phyloP scores from a whole-genome alignment of 257 asterid genomes.

The Solanum arcanum region DNA sequence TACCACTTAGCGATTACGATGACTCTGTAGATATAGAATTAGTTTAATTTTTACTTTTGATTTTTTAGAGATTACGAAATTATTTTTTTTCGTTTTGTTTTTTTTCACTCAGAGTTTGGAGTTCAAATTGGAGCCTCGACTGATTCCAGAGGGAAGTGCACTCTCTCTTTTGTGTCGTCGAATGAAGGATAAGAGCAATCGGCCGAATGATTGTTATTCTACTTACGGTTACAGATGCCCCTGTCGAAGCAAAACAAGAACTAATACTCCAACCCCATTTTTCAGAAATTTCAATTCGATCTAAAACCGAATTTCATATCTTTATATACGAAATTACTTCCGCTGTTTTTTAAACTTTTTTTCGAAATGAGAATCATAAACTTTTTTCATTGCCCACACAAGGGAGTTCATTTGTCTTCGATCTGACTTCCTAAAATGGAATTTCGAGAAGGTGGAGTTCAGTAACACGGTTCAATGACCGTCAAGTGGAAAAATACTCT shows the following conservation, averaged over 20 bases:
- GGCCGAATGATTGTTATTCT: no score
- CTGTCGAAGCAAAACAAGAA: neutral
- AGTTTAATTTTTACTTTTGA: accelerated
- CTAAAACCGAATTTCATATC: neutral
- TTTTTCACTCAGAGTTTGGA: neutral
- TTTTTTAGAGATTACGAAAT: no score
- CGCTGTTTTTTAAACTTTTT: no score
- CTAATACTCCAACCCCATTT: neutral
- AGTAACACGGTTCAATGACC: no score
- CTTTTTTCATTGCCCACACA: no score
- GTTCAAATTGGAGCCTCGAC: neutral
- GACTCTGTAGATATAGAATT: neutral
- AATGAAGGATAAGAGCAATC: no score
- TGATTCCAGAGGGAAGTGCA: neutral
- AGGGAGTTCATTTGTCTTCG: no score
- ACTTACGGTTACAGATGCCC: neutral
- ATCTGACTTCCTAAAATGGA: no score
- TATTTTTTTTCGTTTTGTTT: accelerated
- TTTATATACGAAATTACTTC: no score
- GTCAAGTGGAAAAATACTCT: neutral
- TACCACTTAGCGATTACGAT: neutral
- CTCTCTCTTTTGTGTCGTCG: neutral
- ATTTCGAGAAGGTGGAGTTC: no score
- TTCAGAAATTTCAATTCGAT: neutral
- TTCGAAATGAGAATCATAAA: no score